Base-by-base conservation (phyloP, 2,329 filamentous ascomycete genomes). In the Aspergillus ochraceus region DNA sequence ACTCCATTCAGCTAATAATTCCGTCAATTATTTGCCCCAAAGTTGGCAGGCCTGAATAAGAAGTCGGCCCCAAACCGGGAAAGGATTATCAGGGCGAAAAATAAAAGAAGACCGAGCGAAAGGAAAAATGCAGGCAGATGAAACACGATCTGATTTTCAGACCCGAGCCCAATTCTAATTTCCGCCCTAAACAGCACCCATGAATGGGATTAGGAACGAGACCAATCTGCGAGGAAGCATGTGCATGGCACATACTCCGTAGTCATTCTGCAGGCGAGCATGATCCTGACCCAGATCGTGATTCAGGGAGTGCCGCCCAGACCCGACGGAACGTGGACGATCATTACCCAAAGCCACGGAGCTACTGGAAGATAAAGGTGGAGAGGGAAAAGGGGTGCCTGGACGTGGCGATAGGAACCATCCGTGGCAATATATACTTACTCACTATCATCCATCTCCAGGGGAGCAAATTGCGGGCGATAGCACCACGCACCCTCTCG, bases 61-160 rank as follows among this genome's bases (percentile, higher is more conserved):
- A 20, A 55, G 46, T 55, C 42, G 46, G 46, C 45, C 22, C 19
- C 46, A 30, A 58, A 58, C 50, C 45, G 22, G 57, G 57, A 29
- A 50, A 60, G 46, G 54, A 57, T 57, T 42, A n/a, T 54, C 54
- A 54, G 52, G 57, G 19, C 9, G 24, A 51, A 51, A 29, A 14
- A 22, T 12, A 22, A 32, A 51, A 24, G 19, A 26, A 32, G 49
- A 30, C 6, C 11, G 4, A 51, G 8, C 19, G 19, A 51, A 29
- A 32, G 24, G 20, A 30, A 30, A 51, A 50, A 36, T 36, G 11
- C 32, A 36, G 32, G 2, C 32, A 36, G 32, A 14, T 42, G 36
- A 42, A 42, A 42, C 36, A 42, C 6, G 36, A 42, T 42, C 36
- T 17, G 36, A 42, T n/a, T n/a, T n/a, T 42, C 36, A 42, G 36